Conservation (phyloP, 176 grass and related monocot species). For the Calamus simplicifolius region DNA sequence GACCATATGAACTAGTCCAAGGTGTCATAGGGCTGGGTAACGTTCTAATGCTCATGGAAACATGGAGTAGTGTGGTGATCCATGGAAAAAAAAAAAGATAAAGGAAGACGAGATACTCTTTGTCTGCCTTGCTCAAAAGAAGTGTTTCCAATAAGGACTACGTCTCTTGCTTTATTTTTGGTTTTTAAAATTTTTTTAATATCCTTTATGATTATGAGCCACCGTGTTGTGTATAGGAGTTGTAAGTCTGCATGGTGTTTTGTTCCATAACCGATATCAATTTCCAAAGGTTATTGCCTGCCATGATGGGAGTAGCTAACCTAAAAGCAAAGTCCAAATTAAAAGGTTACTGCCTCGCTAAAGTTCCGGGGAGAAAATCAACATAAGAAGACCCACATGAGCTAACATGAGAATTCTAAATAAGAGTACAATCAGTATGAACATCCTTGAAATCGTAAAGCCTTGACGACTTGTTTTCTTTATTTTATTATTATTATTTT, state of each 20-base stretch:
- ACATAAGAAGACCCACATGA: no score
- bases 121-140: slow-evolving; percentile 9
- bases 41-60: slow-evolving; percentile 28
- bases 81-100: neutral
- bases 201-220: neutral
- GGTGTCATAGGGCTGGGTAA: slow-evolving; percentile 24
- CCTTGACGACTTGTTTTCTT: no score
- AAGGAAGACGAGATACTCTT: slow-evolving; percentile 5
- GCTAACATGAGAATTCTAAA: no score
- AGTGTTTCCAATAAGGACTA: neutral
- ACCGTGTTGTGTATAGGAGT: neutral
- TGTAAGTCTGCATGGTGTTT: neutral
- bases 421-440: no score
- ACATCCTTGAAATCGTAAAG: no score
- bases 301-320: neutral
- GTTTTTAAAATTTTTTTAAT: neutral
- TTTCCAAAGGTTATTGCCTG: neutral
- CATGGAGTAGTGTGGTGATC: neutral
- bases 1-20: slow-evolving; percentile 10
- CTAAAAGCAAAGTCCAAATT: slow-evolving; percentile 7
- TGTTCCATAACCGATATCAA: neutral
- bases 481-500: no score
- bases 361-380: no score
- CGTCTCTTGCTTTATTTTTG: neutral
- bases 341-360: neutral